Evolutionary conservation across 2,329 filamentous ascomycete genomes (phyloP).

Genomic region (Fonsecaea nubica): DNA sequence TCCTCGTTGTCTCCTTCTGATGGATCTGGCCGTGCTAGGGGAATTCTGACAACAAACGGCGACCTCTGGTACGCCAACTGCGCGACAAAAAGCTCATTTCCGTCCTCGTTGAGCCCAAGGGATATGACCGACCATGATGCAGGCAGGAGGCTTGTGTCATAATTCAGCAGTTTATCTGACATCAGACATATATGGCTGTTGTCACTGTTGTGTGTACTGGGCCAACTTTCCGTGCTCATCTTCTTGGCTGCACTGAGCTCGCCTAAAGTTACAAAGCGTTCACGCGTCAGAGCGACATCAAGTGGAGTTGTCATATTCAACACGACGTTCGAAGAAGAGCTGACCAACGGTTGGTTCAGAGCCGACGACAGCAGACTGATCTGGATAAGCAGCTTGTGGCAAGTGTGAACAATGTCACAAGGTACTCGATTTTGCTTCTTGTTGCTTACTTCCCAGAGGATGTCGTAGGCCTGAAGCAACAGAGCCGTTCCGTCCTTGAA

Average conservation of each 20-base stretch:
- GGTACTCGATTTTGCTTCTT: slow-evolving; percentile 22
- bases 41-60: slow-evolving; percentile 86
- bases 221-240: slow-evolving; percentile 23
- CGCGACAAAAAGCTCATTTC: slow-evolving; percentile 86
- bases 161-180: slow-evolving; percentile 65
- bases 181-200: neutral
- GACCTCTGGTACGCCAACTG: slow-evolving; percentile 76
- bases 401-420: slow-evolving; percentile 33
- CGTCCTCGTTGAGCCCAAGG: slow-evolving; percentile 79
- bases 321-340: slow-evolving; percentile 34
- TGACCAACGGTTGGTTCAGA: slow-evolving; percentile 32
- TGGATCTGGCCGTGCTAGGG: slow-evolving; percentile 79
- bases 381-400: slow-evolving; percentile 34
- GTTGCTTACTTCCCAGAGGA: slow-evolving; percentile 21
- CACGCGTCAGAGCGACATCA: slow-evolving; percentile 31
- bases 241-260: slow-evolving; percentile 27
- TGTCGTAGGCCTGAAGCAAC: slow-evolving; percentile 30
- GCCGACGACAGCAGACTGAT: slow-evolving; percentile 38
- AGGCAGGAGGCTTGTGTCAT: slow-evolving; percentile 84
- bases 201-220: slow-evolving; percentile 9
- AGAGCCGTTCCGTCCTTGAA: slow-evolving; percentile 25
- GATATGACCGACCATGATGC: slow-evolving; percentile 84
- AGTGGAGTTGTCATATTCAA: slow-evolving; percentile 31
- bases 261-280: slow-evolving; percentile 24
- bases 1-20: slow-evolving; percentile 79